Evolutionary conservation across 2,329 filamentous ascomycete species (phyloP), one percentile per base, ranked within the genome.

Genomic region (Ceratocystiopsis minuta): DNA sequence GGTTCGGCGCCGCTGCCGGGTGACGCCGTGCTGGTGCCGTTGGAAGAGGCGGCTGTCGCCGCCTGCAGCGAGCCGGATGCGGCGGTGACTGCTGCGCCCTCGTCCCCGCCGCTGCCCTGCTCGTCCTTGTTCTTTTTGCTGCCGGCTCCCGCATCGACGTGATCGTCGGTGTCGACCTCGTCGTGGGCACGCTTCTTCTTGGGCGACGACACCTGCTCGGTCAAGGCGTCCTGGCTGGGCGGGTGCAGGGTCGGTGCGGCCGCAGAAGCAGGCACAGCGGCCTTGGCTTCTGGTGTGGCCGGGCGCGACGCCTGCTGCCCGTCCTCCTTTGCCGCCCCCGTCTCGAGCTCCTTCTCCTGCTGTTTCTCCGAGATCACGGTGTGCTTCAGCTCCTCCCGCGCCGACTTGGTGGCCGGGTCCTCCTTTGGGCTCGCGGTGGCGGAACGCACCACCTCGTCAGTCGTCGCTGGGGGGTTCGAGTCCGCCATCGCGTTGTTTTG

Each of bases 151-250:
- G 45, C 57, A 34, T 60, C 55, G 6, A 55, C 46, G 34, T 63
- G 64, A 50, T 59, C 64, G 39, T 59, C 57, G 38, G 67, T 62
- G 24, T 76, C 73, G 15, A 75, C 58, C 54, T 76, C 65, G 48
- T 74, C 71, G 48, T 72, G 69, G 24, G 64, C 67, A 48, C 75
- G 66, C 62, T 78, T 79, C 64, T 78, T 79, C 61, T 78, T 78
- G 28, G 75, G 75, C 13, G 72, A 78, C 16, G 65, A 61, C 37
- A 74, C 53, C 44, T 66, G 61, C 39, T 75, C 68, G 52, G 60
- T 66, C 50, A 64, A 53, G 34, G 60, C 56, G 41, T 66, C 57
- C 44, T 57, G 24, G 24, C 24, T 28, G 2, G 24, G 24, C 6
- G 24, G 24, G 24, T 10, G 24, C 52, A 35, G 34, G 4, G 7